Percentiles rank a stretch among this genome's conserved stretches.
Conservation (phyloP, 2,329 filamentous ascomycete genomes). For the Cladosporium sp. region DNA sequence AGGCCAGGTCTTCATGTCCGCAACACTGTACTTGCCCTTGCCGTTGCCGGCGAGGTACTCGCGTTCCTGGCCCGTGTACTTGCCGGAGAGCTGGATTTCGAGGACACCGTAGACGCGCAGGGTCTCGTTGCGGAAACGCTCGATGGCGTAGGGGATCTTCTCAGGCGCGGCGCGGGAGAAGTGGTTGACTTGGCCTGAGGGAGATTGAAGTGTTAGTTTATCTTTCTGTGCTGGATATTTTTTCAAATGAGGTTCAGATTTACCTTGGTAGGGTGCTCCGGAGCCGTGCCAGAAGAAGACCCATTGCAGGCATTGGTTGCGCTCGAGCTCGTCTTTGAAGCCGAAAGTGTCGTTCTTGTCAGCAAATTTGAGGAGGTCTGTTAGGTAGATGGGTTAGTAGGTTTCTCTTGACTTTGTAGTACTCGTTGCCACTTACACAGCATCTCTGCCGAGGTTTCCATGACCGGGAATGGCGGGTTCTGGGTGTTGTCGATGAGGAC, state of each 20-base stretch:
- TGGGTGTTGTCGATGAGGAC: constrained; percentile 49
- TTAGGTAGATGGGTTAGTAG: constrained; percentile 21
- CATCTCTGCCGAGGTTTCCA: constrained; percentile 49
- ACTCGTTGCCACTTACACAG: constrained; percentile 25
- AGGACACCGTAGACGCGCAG: constrained; percentile 52
- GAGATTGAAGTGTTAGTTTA: neutral
- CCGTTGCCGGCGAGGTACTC: constrained; percentile 53
- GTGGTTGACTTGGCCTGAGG: constrained; percentile 40
- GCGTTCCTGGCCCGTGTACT: constrained; percentile 45
- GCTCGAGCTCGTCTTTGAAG: constrained; percentile 50
- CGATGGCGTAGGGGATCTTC: constrained; percentile 48
- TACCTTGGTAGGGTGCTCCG: constrained; percentile 41
- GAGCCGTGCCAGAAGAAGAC: constrained; percentile 51
- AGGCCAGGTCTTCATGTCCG: constrained; percentile 49
- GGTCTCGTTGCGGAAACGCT: constrained; percentile 50
- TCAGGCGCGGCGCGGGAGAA: constrained; percentile 44
- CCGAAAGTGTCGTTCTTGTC: constrained; percentile 50
- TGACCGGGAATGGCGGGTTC: constrained; percentile 47
- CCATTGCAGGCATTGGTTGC: constrained; percentile 49
- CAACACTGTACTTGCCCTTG: constrained; percentile 52
- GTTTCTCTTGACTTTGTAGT: constrained; percentile 20
- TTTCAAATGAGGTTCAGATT: constrained; percentile 15
- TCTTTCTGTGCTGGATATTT: neutral
- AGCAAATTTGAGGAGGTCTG: constrained; percentile 44
- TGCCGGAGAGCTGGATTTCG: constrained; percentile 51